Conservation (phyloP, 139 green algal species). For the Picochlorum sp. region DNA sequence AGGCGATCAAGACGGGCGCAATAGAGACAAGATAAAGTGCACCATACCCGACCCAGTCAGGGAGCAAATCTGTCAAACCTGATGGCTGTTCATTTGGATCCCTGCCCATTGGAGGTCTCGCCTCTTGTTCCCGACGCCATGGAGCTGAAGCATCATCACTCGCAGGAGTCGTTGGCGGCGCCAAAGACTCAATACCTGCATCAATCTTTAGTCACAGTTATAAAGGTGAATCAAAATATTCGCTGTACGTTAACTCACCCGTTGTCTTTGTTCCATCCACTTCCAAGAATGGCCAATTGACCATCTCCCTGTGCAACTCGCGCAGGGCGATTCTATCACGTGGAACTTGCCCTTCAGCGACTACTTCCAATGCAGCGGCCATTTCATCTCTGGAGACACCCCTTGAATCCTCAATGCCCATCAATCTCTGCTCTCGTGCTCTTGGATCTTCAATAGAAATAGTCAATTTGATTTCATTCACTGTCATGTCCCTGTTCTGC, state of each 20-base stretch:
- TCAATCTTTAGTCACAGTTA: conserved; percentile 1
- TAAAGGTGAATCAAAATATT: not conserved
- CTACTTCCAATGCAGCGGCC: conserved; percentile 63
- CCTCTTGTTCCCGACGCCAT: conserved; percentile 15
- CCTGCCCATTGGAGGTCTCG: conserved; percentile 34
- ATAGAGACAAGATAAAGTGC: conserved; percentile 68
- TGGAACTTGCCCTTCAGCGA: conserved; percentile 67
- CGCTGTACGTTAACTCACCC: not conserved
- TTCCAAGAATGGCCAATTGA: conserved; percentile 55
- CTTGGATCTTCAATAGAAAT: conserved; percentile 76
- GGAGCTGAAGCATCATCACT: conserved; percentile 20
- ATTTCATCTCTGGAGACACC: conserved; percentile 83
- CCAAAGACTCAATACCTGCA: conserved; percentile 8
- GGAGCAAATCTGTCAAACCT: conserved; percentile 56
- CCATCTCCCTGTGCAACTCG: conserved; percentile 72
- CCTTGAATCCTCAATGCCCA: conserved; percentile 64
- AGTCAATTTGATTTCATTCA: conserved; percentile 72
- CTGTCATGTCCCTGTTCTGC: conserved; percentile 64
- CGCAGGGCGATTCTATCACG: conserved; percentile 75
- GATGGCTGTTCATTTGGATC: conserved; percentile 61
- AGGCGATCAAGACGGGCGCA: conserved; percentile 70
- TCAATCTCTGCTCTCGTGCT: conserved; percentile 31
- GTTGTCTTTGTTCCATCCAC: conserved; percentile 13
- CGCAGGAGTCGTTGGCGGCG: conserved; percentile 9
- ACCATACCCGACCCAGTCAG: conserved; percentile 75